Base-by-base conservation (phyloP, 306 rosid species). In the Aeschynomene evenia region DNA sequence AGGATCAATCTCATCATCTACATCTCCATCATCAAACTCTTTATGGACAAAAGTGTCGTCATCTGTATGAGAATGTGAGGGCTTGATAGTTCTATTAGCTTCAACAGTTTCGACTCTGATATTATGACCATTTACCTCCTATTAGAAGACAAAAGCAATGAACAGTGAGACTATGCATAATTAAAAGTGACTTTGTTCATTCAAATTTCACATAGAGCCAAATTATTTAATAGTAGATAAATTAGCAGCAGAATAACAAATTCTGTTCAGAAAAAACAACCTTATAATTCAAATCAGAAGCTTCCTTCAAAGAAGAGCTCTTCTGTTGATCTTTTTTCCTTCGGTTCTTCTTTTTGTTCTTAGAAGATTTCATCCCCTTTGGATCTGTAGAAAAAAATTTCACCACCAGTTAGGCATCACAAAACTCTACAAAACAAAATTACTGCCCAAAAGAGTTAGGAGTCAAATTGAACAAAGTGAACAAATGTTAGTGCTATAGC, bases 1-100 rank as follows among this genome's bases (percentile, higher is more conserved):
- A 46, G 98, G 97, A 86, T 94, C 98, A 13, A 94, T 78, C 74
- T 87, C 98, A 55, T 93, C 98, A 63, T 93, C 90, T 58, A 83
- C 33, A 76, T 90, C 96, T 36, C 80, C 89, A 53, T 85, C 97
- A 58, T 85, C 97, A 37, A 81, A 81, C 50, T 85, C 96, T 79
- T 71, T 84, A 46, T 78, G 74, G 71, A 66, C 45, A 68, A 66
- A 85, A 34, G 60, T 54, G 6, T 60, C 75, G 24, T 77, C 66
- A 66, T 84, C 82, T 13, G 79, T 71, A 75, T 54, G 86, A 52
- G 80, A 69, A 57, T 72, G 80, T 65, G 88, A 87, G 67, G 90
- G 54, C 77, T 68, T 80, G 50, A 85, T 82, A 57, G 83, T 79
- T 68, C 82, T 56, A 57, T 68, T 75, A 78, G 65, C 74, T 73